phyloP scores from a whole-genome alignment of 2,329 filamentous ascomycete genomes.

The Penicillium sp. region DNA sequence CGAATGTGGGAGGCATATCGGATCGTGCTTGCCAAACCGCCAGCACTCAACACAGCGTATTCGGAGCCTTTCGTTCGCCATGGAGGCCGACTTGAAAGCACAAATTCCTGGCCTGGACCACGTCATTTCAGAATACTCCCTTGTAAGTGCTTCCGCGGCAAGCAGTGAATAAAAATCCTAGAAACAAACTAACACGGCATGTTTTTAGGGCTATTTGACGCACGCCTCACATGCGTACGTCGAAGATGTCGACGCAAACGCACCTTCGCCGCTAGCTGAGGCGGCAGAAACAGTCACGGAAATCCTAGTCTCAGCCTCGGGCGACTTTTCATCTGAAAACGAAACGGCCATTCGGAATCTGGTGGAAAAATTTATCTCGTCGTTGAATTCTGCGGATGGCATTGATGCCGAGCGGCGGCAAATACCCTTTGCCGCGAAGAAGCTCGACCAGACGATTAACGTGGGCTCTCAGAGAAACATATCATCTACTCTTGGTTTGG shows the following conservation, averaged over 20 bases:
- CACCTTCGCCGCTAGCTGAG: slow-evolving; percentile 73
- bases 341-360: slow-evolving; percentile 76
- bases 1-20: neutral
- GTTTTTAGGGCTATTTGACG: slow-evolving; percentile 69
- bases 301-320: slow-evolving; percentile 88
- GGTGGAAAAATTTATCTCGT: slow-evolving; percentile 84
- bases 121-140: slow-evolving; percentile 85
- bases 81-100: slow-evolving; percentile 84
- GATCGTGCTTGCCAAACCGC: neutral
- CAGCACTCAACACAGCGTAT: neutral
- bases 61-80: slow-evolving; percentile 33
- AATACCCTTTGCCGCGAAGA: slow-evolving; percentile 71
- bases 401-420: slow-evolving; percentile 62
- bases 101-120: slow-evolving; percentile 84
- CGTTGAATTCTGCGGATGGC: slow-evolving; percentile 70
- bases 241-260: slow-evolving; percentile 65
- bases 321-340: slow-evolving; percentile 67
- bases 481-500: slow-evolving; percentile 87
- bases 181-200: slow-evolving; percentile 4
- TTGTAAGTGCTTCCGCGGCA: slow-evolving; percentile 39
- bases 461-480: slow-evolving; percentile 93
- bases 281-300: slow-evolving; percentile 82
- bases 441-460: slow-evolving; percentile 90
- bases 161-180: neutral
- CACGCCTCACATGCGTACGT: slow-evolving; percentile 85